Evolutionary conservation across 139 green algal species (phyloP).

Genomic region (Trebouxia sp.): DNA sequence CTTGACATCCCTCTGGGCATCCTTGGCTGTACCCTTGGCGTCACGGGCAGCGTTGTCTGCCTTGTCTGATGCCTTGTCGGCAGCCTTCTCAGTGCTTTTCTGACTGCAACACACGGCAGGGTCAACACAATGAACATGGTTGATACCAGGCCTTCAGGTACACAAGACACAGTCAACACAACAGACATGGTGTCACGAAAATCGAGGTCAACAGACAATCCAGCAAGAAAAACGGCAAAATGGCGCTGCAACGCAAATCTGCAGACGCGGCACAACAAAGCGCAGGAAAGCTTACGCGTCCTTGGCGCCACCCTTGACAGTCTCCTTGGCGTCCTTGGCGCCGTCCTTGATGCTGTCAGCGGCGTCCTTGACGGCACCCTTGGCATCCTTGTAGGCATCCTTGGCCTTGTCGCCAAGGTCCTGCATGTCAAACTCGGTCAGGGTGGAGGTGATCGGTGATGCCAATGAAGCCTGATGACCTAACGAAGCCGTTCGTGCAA

Average conservation of each 20-base stretch:
- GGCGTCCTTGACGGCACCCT: constrained; percentile 23
- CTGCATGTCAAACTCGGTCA: neutral
- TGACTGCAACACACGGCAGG: neutral
- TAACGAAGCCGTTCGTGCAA: neutral
- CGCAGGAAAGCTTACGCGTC: neutral
- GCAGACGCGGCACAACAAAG: too few relatives aligned
- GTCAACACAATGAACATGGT: too few relatives aligned
- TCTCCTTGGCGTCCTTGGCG: constrained; percentile 8
- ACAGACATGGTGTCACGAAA: too few relatives aligned
- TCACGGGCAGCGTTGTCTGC: constrained; percentile 12
- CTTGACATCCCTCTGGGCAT: constrained; percentile 15
- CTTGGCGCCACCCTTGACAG: constrained; percentile 20
- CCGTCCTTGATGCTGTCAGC: constrained; percentile 4
- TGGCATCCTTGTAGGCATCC: constrained; percentile 21
- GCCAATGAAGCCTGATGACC: neutral
- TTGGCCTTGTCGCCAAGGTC: constrained; percentile 29
- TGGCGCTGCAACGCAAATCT: too few relatives aligned
- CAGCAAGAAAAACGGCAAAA: too few relatives aligned
- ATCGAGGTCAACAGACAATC: neutral
- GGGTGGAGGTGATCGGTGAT: neutral
- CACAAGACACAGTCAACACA: too few relatives aligned
- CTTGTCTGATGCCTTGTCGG: constrained; percentile 21
- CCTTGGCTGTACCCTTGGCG: constrained; percentile 24
- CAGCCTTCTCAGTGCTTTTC: neutral
- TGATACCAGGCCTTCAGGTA: too few relatives aligned